phyloP scores from a whole-genome alignment of 108 stramenopile genomes.

The Cyclotella baltica region DNA sequence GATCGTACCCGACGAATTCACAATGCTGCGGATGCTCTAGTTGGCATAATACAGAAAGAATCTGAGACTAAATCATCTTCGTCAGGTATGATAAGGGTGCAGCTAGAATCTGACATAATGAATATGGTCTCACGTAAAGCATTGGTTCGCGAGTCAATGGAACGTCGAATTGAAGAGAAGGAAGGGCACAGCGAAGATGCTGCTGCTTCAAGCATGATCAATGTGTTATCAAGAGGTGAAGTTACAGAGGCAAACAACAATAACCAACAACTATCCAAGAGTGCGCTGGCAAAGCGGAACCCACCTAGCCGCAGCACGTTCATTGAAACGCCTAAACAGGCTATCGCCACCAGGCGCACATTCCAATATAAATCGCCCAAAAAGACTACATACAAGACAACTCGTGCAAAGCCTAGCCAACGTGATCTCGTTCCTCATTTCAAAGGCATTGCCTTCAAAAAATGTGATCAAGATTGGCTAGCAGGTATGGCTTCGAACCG shows the following conservation, averaged over 20 bases:
- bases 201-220: constrained; percentile 17
- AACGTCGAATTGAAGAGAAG: constrained; percentile 37
- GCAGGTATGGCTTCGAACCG: constrained; percentile 38
- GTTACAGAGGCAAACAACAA: constrained; percentile 18
- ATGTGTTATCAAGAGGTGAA: constrained; percentile 25
- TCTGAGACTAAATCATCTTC: constrained; percentile 25
- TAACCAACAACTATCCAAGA: constrained; percentile 29
- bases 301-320: not conserved
- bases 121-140: constrained; percentile 64
- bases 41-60: constrained; percentile 34
- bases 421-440: constrained; percentile 61
- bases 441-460: constrained; percentile 56
- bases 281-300: constrained; percentile 28
- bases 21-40: constrained; percentile 57
- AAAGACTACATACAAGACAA: not conserved
- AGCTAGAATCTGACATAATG: constrained; percentile 69
- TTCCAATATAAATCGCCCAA: constrained; percentile 5
- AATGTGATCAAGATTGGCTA: constrained; percentile 66
- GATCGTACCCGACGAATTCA: constrained; percentile 64
- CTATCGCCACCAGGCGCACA: not conserved
- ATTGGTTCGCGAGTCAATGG: constrained; percentile 48
- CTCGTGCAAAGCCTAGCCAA: constrained; percentile 1
- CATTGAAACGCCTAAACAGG: constrained; percentile 5
- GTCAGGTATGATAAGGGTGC: constrained; percentile 48
- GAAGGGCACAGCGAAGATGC: constrained; percentile 37